These are phyloP conservation scores for Boletus rufocinnamomeus DNA, from an alignment of 768 basidiomycete genomes.

Conservation along the genomic window DNA sequence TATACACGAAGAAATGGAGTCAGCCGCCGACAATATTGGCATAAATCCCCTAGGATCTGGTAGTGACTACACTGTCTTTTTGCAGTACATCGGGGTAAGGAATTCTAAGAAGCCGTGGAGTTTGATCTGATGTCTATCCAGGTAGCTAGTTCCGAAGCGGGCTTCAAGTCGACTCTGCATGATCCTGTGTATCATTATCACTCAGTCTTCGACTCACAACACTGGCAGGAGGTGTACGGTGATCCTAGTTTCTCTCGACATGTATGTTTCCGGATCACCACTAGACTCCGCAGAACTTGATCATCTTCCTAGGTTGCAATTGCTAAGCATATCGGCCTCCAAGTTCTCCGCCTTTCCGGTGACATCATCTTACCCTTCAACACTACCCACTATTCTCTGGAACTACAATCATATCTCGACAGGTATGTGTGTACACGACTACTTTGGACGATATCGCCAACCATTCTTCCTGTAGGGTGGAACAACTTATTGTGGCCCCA, in stretches of 20 bases:
- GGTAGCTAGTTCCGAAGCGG: slow-evolving; percentile 38
- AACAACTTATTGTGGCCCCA: slow-evolving; percentile 22
- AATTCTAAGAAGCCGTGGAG: neutral
- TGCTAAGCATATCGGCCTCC: slow-evolving; percentile 65
- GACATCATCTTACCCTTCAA: slow-evolving; percentile 71
- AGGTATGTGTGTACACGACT: slow-evolving; percentile 42
- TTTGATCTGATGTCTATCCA: slow-evolving; percentile 15
- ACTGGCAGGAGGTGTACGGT: slow-evolving; percentile 73
- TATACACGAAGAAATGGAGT: slow-evolving; percentile 28
- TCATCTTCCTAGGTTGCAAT: slow-evolving; percentile 53
- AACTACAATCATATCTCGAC: slow-evolving; percentile 62
- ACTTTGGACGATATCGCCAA: slow-evolving; percentile 27
- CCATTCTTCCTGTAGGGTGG: slow-evolving; percentile 29
- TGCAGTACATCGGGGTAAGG: slow-evolving; percentile 74
- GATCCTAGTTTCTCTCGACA: slow-evolving; percentile 78
- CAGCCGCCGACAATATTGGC: slow-evolving; percentile 38
- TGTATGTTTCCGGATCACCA: slow-evolving; percentile 40
- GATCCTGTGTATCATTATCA: slow-evolving; percentile 78
- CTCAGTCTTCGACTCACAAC: slow-evolving; percentile 70
- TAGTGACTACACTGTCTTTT: slow-evolving; percentile 90
- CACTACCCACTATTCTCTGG: slow-evolving; percentile 72
- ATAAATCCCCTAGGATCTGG: slow-evolving; percentile 76
- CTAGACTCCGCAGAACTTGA: slow-evolving; percentile 3
- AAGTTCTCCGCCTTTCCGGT: slow-evolving; percentile 63
- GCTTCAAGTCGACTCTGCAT: slow-evolving; percentile 37